Evolutionary conservation across 345 rosid genomes (phyloP).

Genomic region (Cardamine resedifolia): DNA sequence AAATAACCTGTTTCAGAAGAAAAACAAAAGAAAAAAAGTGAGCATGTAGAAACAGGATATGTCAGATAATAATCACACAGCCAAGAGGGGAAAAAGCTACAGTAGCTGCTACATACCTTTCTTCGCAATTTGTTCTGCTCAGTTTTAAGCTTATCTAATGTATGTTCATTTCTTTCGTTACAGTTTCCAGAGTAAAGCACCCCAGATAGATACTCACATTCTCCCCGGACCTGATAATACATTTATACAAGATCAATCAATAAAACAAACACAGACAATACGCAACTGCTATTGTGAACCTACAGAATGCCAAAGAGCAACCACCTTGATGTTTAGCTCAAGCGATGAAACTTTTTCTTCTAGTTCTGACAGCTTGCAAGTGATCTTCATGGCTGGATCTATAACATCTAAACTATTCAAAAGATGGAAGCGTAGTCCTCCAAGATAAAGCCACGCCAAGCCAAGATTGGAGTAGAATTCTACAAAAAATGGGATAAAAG

Average conservation of each 20-base stretch:
- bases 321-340: constrained; percentile 76
- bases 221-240: constrained; percentile 63
- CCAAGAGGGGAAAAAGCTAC: neutral
- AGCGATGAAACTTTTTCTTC: constrained; percentile 60
- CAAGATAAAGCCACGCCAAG: constrained; percentile 70
- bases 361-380: constrained; percentile 53
- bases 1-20: constrained; percentile 62
- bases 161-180: constrained; percentile 44
- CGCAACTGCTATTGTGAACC: constrained; percentile 3
- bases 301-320: constrained; percentile 24
- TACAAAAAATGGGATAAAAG: constrained; percentile 31
- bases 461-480: constrained; percentile 57
- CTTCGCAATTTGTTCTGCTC: constrained; percentile 52
- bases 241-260: constrained; percentile 5
- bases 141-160: constrained; percentile 50
- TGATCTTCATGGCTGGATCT: constrained; percentile 80
- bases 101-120: constrained; percentile 53
- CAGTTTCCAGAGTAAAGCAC: constrained; percentile 46
- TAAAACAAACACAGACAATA: constrained; percentile 4
- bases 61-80: neutral
- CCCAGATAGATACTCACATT: constrained; percentile 77
- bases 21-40: constrained; percentile 12
- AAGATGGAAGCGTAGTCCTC: constrained; percentile 72
- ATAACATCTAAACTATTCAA: constrained; percentile 61
- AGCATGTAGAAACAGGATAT: constrained; percentile 7